Base-by-base conservation (phyloP, 257 asterid genomes). In the Solanum raphanifolium region DNA sequence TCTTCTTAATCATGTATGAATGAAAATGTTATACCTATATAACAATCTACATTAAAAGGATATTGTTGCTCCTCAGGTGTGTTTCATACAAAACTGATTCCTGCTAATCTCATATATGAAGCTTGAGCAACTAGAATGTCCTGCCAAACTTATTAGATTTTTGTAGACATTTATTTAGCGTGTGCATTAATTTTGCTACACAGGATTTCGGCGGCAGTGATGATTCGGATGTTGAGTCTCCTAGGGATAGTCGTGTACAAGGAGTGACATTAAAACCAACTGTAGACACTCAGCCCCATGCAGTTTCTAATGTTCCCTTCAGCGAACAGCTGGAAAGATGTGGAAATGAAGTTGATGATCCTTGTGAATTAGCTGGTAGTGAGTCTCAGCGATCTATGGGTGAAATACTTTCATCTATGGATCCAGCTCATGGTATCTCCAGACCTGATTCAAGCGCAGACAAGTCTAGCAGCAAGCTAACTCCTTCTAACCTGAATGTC, bases 361-460 rank as follows among this genome's bases (percentile, higher is more conserved):
- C 92, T 82, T 86, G 91, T 84, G 93, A 91, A 81, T 83, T 88
- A 85, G 91, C 87, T 84, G 92, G 90, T 86, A 89, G 88, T 75
- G 99, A 92, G 88, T 92, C 96, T 31, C 98, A 94, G 87, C 92
- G 91, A 65, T 94, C 98, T 60, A 89, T 92, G 94, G 98, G 98
- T 87, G 97, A 92, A 83, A 93, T 95, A 81, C 88, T 96, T 89
- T 95, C 95, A 83, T 92, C 98, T 87, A 90, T 94, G 94, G 96
- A 94, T 91, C 98, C 90, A 38, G 92, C 92, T 90, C 95, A 92
- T 82, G 91, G 97, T 39, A 81, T 84, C 71, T 91, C 94, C 79
- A 95, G 92, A 84, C 90, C 93, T 29, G 98, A 94, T 90, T 69
- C 89, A 41, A 85, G 87, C 83, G 88, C 91, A 52, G 98, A 94